phyloP scores from a whole-genome alignment of 805 yeast species.

The Sporopachydermia lactativora region DNA sequence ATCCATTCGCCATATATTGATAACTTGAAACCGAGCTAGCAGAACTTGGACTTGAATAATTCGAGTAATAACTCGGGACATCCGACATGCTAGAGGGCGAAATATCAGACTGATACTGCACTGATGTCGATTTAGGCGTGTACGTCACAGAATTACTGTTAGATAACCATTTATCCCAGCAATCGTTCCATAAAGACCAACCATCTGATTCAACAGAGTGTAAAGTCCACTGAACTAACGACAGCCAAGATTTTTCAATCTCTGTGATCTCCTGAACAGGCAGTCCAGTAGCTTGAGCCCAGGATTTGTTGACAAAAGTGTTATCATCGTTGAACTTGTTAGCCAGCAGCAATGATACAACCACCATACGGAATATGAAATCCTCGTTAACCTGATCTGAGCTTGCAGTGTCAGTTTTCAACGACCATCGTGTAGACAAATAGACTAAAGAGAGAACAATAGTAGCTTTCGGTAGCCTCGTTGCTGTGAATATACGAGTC shows the following conservation, averaged over 20 bases:
- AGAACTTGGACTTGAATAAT: neutral
- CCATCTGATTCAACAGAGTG: slow-evolving; percentile 22
- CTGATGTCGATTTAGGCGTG: slow-evolving; percentile 1
- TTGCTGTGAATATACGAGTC: slow-evolving; percentile 63
- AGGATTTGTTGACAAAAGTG: slow-evolving; percentile 86
- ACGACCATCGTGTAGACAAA: slow-evolving; percentile 41
- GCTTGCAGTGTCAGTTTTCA: slow-evolving; percentile 22
- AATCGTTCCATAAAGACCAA: slow-evolving; percentile 17
- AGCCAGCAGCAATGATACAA: slow-evolving; percentile 65
- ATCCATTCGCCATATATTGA: neutral
- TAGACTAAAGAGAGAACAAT: slow-evolving; percentile 69
- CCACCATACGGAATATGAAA: slow-evolving; percentile 34
- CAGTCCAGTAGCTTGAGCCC: slow-evolving; percentile 93
- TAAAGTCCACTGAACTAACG: slow-evolving; percentile 44
- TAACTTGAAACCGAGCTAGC: neutral
- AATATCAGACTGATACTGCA: too few relatives aligned
- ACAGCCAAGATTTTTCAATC: slow-evolving; percentile 61
- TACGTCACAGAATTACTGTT: neutral
- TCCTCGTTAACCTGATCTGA: slow-evolving; percentile 13
- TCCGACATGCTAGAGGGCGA: neutral
- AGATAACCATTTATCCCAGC: slow-evolving; percentile 10
- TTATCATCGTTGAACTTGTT: slow-evolving; percentile 94
- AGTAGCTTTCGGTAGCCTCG: slow-evolving; percentile 76
- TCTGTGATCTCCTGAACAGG: slow-evolving; percentile 42
- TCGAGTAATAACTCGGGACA: too few relatives aligned